phyloP scores from a whole-genome alignment of 2,329 filamentous ascomycete genomes.

The Aureobasidium uvarum region DNA sequence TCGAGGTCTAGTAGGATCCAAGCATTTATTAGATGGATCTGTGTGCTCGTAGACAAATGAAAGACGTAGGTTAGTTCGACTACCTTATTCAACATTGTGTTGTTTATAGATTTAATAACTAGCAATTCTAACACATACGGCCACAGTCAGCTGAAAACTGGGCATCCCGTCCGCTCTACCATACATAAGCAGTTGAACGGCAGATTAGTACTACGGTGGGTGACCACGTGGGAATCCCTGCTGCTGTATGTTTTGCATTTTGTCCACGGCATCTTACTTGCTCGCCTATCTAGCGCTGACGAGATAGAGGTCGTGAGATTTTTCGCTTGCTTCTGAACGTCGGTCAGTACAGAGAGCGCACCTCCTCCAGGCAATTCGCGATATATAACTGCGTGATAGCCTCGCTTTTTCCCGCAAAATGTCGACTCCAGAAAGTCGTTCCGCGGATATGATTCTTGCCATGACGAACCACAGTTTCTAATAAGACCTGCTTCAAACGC shows the following conservation, averaged over 20 bases:
- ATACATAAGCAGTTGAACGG: conserved; percentile 15
- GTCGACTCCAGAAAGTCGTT: neutral
- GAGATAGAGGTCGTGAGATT: neutral
- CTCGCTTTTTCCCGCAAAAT: neutral
- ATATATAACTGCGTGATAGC: neutral
- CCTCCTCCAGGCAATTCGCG: neutral
- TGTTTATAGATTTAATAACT: too few species aligned
- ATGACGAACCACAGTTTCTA: neutral
- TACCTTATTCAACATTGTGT: too few species aligned
- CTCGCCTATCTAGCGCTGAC: too few species aligned
- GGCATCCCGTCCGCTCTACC: conserved; percentile 16
- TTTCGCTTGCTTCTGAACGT: neutral
- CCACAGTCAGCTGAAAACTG: conserved; percentile 1
- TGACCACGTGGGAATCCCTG: conserved; percentile 9
- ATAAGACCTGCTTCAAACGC: neutral
- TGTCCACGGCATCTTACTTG: too few species aligned
- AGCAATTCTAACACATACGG: too few species aligned
- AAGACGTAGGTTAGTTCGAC: too few species aligned
- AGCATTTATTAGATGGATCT: too few species aligned
- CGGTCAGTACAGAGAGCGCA: neutral
- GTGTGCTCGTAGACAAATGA: too few species aligned
- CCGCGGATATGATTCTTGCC: too few species aligned
- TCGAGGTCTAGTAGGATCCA: too few species aligned
- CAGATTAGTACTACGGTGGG: conserved; percentile 10
- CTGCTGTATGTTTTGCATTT: conserved; percentile 6